Evolutionary conservation across 1,284 basidiomycete genomes (phyloP), one percentile per base, ranked within the genome.

Genomic region (Sporisorium reilianum): DNA sequence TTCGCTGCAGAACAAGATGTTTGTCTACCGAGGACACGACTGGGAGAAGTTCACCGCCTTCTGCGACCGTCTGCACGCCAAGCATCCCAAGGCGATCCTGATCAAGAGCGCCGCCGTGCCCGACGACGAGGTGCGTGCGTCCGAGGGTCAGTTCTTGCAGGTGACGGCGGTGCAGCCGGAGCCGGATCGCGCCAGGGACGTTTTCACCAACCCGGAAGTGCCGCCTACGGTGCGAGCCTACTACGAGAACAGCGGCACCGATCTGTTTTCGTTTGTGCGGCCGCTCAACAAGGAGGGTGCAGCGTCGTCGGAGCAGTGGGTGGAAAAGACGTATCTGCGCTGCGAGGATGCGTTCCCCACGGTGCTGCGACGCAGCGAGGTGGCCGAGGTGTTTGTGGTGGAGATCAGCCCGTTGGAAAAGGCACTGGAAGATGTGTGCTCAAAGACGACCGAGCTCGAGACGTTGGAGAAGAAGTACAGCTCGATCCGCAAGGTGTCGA

Each of bases 61-160:
- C 87, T 95, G 94, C 86, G 95, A 97, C 85, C 88, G 92, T 30
- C 92, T 97, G 89, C 89, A 96, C 51, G 91, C 91, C 86, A 97
- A 97, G 85, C 93, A 97, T 84, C 91, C 94, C 3, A 91, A 91
- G 42, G 92, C 94, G 1, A 92, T 91, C 66, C 87, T 97, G 12
- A 87, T 97, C 63, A 92, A 91, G 80, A 89, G 88, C 18, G 88
- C 89, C 49, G 90, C 91, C 3, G 91, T 94, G 49, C 93, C 95
- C 3, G 89, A 91, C 14, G 91, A 92, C 14, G 72, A 76, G 22
- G 66, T 82, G 30, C 66, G 79, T 4, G 42, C 40, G 18, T 67
- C 66, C 14, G 75, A 79, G 14, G 77, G 58, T 3, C 73, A 77
- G 55, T 80, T 75, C 52, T 48, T 82, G 22, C 95, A 97, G 85